Evolutionary conservation across 768 basidiomycete genomes (phyloP).

Genomic region (Phylloporus sp.): DNA sequence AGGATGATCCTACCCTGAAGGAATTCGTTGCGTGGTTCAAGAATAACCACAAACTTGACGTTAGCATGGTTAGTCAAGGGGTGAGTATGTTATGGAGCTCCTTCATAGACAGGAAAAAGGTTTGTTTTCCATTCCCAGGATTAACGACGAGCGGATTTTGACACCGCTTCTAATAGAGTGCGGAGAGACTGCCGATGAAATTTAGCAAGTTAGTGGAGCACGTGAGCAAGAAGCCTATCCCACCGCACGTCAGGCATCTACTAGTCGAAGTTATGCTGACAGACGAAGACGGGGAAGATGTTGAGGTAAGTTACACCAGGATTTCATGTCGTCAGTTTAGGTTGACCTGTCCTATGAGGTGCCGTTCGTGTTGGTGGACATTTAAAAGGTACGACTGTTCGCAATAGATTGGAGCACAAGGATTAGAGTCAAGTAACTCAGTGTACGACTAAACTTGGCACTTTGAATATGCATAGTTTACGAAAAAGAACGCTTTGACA

Average conservation of each 20-base stretch:
- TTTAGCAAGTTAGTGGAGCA: constrained; percentile 89
- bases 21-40: constrained; percentile 85
- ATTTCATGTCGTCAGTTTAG: not conserved
- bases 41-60: constrained; percentile 76
- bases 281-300: constrained; percentile 91
- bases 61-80: constrained; percentile 95
- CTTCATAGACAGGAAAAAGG: constrained; percentile 93
- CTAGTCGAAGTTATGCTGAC: constrained; percentile 93
- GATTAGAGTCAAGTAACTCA: not conserved
- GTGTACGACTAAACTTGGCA: not conserved
- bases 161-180: constrained; percentile 57
- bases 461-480: not conserved
- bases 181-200: constrained; percentile 83
- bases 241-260: constrained; percentile 76
- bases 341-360: constrained; percentile 43
- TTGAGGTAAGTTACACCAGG: constrained; percentile 64
- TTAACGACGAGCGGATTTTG: not conserved
- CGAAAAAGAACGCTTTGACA: constrained; percentile 1
- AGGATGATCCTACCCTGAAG: constrained; percentile 81
- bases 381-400: constrained; percentile 35
- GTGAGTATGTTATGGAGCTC: constrained; percentile 98
- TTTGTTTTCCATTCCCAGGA: constrained; percentile 22
- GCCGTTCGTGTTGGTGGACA: constrained; percentile 75
- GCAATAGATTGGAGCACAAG: constrained; percentile 4
- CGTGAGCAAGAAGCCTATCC: constrained; percentile 92